Evolutionary conservation across 2,329 filamentous ascomycete species (phyloP).

Genomic region (Ceratocystis huliohia): DNA sequence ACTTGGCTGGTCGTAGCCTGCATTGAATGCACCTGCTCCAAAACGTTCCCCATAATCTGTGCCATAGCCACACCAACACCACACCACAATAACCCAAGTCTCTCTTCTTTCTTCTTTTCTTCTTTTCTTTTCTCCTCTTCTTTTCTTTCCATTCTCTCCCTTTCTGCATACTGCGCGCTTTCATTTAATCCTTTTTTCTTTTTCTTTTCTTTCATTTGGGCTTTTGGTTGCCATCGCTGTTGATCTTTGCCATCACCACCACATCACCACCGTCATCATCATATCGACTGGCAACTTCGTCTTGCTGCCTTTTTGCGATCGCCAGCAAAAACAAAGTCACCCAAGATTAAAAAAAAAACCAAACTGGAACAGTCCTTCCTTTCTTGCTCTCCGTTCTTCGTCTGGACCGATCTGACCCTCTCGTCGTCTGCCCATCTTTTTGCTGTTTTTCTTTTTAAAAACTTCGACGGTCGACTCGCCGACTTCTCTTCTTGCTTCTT

Average conservation of each 20-base stretch:
- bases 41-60: slow-evolving; percentile 11
- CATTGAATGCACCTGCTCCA: slow-evolving; percentile 12
- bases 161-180: slow-evolving; percentile 1
- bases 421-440: slow-evolving; percentile 13
- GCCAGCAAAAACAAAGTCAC: not conserved
- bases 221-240: not conserved
- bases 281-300: not conserved
- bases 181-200: slow-evolving; percentile 8
- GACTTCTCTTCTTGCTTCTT: slow-evolving; percentile 1
- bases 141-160: not conserved
- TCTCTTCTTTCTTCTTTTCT: slow-evolving; percentile 3
- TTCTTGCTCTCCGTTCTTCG: not conserved
- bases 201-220: slow-evolving; percentile 20
- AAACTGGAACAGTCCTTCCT: slow-evolving; percentile 17
- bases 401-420: slow-evolving; percentile 3
- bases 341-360: not conserved
- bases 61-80: slow-evolving; percentile 14
- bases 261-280: not conserved
- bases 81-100: not conserved
- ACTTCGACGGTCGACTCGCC: slow-evolving; percentile 18
- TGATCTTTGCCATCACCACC: not conserved
- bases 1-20: slow-evolving; percentile 3
- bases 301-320: not conserved
- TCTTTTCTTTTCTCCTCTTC: not conserved
- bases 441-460: slow-evolving; percentile 8